Evolutionary conservation across 2,329 filamentous ascomycete species (phyloP), one percentile per base, ranked within the genome.

Genomic region (Xylaria sp.): DNA sequence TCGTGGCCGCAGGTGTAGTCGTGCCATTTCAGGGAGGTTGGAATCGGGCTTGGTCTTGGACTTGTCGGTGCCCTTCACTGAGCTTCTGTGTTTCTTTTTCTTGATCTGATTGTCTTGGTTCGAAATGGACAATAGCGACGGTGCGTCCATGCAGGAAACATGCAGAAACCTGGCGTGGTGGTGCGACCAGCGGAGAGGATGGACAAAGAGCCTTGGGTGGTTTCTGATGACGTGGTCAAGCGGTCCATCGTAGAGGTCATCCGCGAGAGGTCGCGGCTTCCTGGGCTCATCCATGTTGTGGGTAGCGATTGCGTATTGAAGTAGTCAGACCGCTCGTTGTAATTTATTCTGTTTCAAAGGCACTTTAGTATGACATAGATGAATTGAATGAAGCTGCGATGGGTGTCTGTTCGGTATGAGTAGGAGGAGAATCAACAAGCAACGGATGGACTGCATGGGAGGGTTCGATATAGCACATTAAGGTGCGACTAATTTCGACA

Each of bases 211-310:
- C 12, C 46, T 34, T 46, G 65, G 65, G 15, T 63, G 15, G 7
- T 63, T 67, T 4, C 46, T 51, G n/a, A 63, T 46, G n/a, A 63
- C 63, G 3, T 63, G 34, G n/a, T 67, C 39, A 34, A 67, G 59
- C 6, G 65, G 59, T 6, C 44, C 52, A 13, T 63, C 52, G n/a
- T 54, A 58, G 25, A 63, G 58, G 20, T 58, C 63, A 15, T 57
- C 51, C 13, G 44, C n/a, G 28, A 32, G 58, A n/a, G 6, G n/a
- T 12, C 6, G 7, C 1, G 39, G 23, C 20, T 56, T 10, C 50
- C 20, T 3, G n/a, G 25, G 5, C 25, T n/a, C 18, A 3, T 48
- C 48, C 57, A 60, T 65, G 28, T 28, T 48, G 48, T 44, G 48
- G 15, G 18, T 9, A 7, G 51, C 18, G 25, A 32, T 23, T 18